These are phyloP conservation scores for Bipolaris cookei DNA, from an alignment of 2,329 filamentous ascomycete species.

Conservation along the genomic window DNA sequence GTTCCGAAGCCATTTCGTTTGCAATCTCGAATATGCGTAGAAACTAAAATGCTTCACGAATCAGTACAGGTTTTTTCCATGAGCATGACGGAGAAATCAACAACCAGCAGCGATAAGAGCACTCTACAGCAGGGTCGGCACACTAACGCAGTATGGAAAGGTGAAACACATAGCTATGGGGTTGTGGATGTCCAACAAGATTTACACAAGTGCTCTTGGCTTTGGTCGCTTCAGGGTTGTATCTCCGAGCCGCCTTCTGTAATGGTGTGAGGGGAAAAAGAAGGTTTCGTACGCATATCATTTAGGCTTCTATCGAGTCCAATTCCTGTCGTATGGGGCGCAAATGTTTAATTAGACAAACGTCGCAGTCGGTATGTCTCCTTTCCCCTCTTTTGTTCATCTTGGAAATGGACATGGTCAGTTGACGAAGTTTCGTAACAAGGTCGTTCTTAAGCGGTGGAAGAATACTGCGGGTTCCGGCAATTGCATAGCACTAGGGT, in stretches of 20 bases:
- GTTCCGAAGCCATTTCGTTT: background rate
- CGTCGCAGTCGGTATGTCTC: background rate
- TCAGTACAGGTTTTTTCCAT: constrained; percentile 6
- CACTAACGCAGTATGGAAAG: constrained; percentile 3
- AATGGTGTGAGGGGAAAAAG: background rate
- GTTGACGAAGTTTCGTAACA: constrained; percentile 98
- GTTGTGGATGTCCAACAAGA: background rate
- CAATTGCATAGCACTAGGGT: constrained; percentile 1
- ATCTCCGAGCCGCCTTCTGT: background rate
- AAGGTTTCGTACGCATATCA: background rate
- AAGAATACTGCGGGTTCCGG: constrained; percentile 62
- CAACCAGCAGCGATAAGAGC: constrained; percentile 1
- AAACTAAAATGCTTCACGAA: background rate
- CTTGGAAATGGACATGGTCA: constrained; percentile 54
- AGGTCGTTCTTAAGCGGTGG: constrained; percentile 95
- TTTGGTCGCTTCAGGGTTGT: background rate
- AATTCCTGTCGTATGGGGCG: too few relatives aligned
- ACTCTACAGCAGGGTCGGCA: background rate
- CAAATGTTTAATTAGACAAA: background rate
- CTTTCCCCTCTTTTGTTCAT: background rate
- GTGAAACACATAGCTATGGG: background rate
- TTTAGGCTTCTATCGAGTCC: background rate
- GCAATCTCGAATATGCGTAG: background rate
- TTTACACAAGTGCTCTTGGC: background rate
- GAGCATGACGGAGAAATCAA: background rate